These are phyloP conservation scores for Talaromyces adpressus DNA, from an alignment of 495 filamentous ascomycete genomes.

Conservation along the genomic window DNA sequence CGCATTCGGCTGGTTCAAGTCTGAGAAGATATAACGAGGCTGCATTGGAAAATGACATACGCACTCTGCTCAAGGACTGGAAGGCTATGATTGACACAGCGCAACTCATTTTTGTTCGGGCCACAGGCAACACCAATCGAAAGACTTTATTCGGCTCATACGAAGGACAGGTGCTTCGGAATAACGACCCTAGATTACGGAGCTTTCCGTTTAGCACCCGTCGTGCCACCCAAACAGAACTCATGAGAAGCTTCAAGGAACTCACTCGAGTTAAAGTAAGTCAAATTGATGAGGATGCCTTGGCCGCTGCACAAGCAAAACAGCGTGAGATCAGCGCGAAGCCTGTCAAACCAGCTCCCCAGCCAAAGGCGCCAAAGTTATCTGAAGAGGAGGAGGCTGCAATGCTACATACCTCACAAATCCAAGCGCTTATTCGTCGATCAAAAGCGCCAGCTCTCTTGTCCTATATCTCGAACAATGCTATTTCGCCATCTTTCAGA, in stretches of 20 bases:
- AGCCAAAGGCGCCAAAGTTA: conserved; percentile 48
- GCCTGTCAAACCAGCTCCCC: conserved; percentile 32
- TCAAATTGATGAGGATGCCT: conserved; percentile 56
- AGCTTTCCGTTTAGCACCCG: conserved; percentile 92
- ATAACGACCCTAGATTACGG: conserved; percentile 77
- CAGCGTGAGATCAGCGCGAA: conserved; percentile 24
- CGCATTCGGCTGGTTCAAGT: conserved; percentile 87
- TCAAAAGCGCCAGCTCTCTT: conserved; percentile 84
- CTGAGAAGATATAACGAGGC: conserved; percentile 91
- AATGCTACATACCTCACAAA: conserved; percentile 73
- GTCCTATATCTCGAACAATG: conserved; percentile 71
- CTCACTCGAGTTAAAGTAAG: conserved; percentile 82
- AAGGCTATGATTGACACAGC: conserved; percentile 72
- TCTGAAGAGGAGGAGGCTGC: conserved; percentile 79
- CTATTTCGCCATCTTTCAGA: conserved; percentile 57
- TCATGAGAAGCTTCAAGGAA: conserved; percentile 89
- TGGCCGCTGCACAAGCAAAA: conserved; percentile 41
- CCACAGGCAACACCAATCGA: conserved; percentile 78
- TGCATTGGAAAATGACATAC: conserved; percentile 75
- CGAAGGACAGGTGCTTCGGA: conserved; percentile 74
- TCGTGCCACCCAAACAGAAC: conserved; percentile 87
- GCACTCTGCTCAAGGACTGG: conserved; percentile 74
- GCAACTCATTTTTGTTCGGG: conserved; percentile 80
- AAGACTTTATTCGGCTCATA: conserved; percentile 84
- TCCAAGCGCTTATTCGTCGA: conserved; percentile 80